A percentile compares a stretch with the other conserved stretches of the same genome.
Conservation (phyloP, 768 basidiomycete genomes). For the Coprinopsis strossmayeri region DNA sequence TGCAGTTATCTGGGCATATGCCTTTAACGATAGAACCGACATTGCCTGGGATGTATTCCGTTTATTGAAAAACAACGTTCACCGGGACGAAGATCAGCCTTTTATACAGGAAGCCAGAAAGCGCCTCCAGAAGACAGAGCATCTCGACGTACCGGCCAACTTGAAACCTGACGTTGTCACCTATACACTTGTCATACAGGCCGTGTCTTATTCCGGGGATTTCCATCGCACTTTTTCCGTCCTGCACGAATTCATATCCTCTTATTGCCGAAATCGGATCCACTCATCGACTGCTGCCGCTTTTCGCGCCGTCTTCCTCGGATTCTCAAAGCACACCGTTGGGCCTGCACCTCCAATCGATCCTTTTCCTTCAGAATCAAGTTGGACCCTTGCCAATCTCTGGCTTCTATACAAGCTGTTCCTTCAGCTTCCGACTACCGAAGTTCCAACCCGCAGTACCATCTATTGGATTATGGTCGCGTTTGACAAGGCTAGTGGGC, state of each 20-base stretch:
- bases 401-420: constrained; percentile 54
- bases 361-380: constrained; percentile 5
- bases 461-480: constrained; percentile 67
- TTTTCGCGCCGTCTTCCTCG: constrained; percentile 71
- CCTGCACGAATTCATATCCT: constrained; percentile 26
- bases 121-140: constrained; percentile 37
- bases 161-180: constrained; percentile 59
- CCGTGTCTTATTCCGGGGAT: constrained; percentile 65
- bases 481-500: constrained; percentile 52
- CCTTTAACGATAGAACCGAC: constrained; percentile 43
- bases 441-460: constrained; percentile 35
- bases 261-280: constrained; percentile 31
- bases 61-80: constrained; percentile 48
- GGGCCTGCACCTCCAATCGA: constrained; percentile 14
- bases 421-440: constrained; percentile 43
- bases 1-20: constrained; percentile 65
- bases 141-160: constrained; percentile 33
- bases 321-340: constrained; percentile 58
- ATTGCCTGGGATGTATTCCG: constrained; percentile 59
- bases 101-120: constrained; percentile 26
- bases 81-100: constrained; percentile 30
- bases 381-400: constrained; percentile 58
- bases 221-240: constrained; percentile 52
- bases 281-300: constrained; percentile 31
- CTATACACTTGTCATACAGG: constrained; percentile 64